Percentiles rank a stretch among this genome's conserved stretches.
These are phyloP conservation scores for Phytophthora sp. DNA, from an alignment of 352 stramenopile genomes.

Conservation along the genomic window DNA sequence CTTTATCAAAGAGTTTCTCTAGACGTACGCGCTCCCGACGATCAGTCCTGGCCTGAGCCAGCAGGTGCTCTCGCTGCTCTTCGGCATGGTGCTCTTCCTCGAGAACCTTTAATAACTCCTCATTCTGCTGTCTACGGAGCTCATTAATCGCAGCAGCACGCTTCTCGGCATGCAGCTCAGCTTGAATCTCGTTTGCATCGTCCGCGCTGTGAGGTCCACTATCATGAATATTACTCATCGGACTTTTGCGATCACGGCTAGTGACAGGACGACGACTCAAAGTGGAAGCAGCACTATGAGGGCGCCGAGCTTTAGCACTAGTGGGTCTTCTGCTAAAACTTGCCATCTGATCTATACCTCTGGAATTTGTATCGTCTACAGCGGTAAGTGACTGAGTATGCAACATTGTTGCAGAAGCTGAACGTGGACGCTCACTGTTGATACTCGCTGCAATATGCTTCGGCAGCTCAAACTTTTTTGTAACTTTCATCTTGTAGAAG, in stretches of 20 bases:
- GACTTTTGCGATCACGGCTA: conserved; percentile 12
- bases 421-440: conserved; percentile 36
- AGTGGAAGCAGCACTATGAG: conserved; percentile 15
- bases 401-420: conserved; percentile 33
- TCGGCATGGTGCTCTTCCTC: conserved; percentile 84
- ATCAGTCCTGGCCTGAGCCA: conserved; percentile 42
- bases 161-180: conserved; percentile 17
- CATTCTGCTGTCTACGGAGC: conserved; percentile 70
- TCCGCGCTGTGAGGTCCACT: conserved; percentile 25
- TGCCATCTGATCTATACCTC: background rate
- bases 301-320: conserved; percentile 41
- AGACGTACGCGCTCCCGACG: conserved; percentile 56
- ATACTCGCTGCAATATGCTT: conserved; percentile 52
- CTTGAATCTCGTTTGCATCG: conserved; percentile 14
- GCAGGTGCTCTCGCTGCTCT: conserved; percentile 75
- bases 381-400: conserved; percentile 41
- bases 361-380: conserved; percentile 7
- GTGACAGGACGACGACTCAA: conserved; percentile 14
- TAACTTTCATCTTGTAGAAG: conserved; percentile 87
- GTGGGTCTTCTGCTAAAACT: conserved; percentile 22
- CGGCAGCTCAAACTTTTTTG: conserved; percentile 73
- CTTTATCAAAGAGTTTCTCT: conserved; percentile 72
- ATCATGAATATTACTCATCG: no score
- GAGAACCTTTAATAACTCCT: conserved; percentile 71
- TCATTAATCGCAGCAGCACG: conserved; percentile 49